Percentiles rank a stretch among this genome's conserved stretches.
These are phyloP conservation scores for Trichoderma atroviride DNA, from an alignment of 2,329 filamentous ascomycete genomes.

Conservation along the genomic window DNA sequence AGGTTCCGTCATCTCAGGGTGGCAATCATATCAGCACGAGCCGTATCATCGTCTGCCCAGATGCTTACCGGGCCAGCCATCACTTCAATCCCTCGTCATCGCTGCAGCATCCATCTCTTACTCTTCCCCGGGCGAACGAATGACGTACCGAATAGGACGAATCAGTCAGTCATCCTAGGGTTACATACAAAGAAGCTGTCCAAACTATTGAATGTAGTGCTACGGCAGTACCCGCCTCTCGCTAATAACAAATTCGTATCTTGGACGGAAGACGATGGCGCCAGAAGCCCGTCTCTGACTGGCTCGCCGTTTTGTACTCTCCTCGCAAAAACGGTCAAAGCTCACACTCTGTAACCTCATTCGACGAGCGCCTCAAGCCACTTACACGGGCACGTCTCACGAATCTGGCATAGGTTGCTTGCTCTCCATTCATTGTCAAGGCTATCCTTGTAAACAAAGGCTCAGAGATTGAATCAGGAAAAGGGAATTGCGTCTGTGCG, in stretches of 20 bases:
- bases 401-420: conserved; percentile 7
- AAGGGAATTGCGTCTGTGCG: background rate
- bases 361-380: conserved; percentile 7
- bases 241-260: background rate
- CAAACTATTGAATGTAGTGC: background rate
- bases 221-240: background rate
- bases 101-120: background rate
- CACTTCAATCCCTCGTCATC: conserved; percentile 12
- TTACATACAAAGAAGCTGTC: background rate
- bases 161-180: background rate
- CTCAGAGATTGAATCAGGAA: background rate
- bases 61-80: conserved; percentile 1
- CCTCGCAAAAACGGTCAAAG: background rate
- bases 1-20: background rate
- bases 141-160: background rate
- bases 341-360: background rate
- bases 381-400: background rate
- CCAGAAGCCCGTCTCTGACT: conserved; percentile 6
- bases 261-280: background rate
- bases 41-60: background rate
- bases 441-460: background rate
- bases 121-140: background rate
- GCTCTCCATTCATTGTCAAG: background rate
- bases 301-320: background rate
- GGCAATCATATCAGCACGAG: conserved; percentile 9